phyloP scores from a whole-genome alignment of 73 alveolate genomes.

The Blepharisma japonicum region DNA sequence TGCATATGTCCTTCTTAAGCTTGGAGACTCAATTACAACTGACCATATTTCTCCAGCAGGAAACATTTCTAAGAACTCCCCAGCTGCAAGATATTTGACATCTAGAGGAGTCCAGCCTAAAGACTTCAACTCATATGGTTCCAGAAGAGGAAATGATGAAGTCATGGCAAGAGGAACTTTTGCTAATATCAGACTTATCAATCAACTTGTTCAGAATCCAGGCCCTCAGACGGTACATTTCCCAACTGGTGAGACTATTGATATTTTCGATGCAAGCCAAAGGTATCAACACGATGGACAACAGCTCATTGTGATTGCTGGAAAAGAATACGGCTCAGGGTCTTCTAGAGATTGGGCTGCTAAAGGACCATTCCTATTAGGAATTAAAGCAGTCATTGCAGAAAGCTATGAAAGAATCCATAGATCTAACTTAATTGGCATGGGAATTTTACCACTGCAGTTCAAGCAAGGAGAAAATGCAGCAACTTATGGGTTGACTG shows the following conservation, averaged over 20 bases:
- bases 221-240: constrained; percentile 79
- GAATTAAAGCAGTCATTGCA: constrained; percentile 83
- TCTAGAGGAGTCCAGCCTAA: constrained; percentile 65
- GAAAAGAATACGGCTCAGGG: constrained; percentile 92
- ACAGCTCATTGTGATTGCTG: constrained; percentile 75
- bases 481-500: constrained; percentile 74
- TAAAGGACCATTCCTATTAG: constrained; percentile 84
- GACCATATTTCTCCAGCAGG: constrained; percentile 98
- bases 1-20: constrained; percentile 68
- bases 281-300: constrained; percentile 63
- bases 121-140: constrained; percentile 89
- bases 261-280: constrained; percentile 84
- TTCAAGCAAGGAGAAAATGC: constrained; percentile 69
- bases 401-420: constrained; percentile 83
- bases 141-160: constrained; percentile 91
- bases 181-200: constrained; percentile 83
- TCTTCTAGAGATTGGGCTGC: constrained; percentile 97
- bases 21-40: constrained; percentile 90
- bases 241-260: constrained; percentile 76
- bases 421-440: constrained; percentile 84
- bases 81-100: constrained; percentile 81
- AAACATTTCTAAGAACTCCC: constrained; percentile 74
- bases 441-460: constrained; percentile 81
- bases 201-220: constrained; percentile 71
- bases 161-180: constrained; percentile 95